Conservation (phyloP, 2,329 filamentous ascomycete species). For the Exophiala bonariae region DNA sequence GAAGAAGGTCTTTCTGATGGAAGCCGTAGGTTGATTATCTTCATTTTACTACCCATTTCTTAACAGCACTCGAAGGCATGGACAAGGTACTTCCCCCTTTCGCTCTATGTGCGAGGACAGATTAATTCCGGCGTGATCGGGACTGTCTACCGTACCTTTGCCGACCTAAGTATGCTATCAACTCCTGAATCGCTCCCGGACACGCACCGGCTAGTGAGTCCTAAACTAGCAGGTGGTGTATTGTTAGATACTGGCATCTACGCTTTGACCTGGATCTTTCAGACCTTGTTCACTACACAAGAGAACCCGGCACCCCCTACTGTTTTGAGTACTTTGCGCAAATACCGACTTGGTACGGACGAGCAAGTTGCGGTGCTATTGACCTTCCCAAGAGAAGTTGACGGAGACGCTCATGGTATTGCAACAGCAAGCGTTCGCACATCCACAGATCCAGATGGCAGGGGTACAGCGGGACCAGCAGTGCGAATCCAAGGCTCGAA, state of each 20-base stretch:
- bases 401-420: conserved; percentile 61
- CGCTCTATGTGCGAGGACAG: conserved; percentile 54
- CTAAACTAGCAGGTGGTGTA: conserved; percentile 76
- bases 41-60: too few species aligned
- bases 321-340: conserved; percentile 54
- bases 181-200: background rate
- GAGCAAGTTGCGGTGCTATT: conserved; percentile 15
- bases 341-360: conserved; percentile 12
- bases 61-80: conserved; percentile 58
- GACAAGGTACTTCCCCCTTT: conserved; percentile 81
- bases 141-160: conserved; percentile 55
- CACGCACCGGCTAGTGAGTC: conserved; percentile 74
- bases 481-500: conserved; percentile 30
- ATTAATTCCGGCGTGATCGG: conserved; percentile 55
- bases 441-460: conserved; percentile 24
- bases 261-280: conserved; percentile 82
- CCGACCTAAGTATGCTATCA: conserved; percentile 43
- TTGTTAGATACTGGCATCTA: conserved; percentile 85
- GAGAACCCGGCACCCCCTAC: conserved; percentile 64
- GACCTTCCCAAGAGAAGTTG: conserved; percentile 23
- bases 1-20: conserved; percentile 64
- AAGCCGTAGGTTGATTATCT: conserved; percentile 58
- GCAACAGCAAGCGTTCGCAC: conserved; percentile 28
- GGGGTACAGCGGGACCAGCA: conserved; percentile 20
- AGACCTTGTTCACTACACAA: conserved; percentile 14